Evolutionary conservation across 441 rosid species (phyloP).

Genomic region (Francoa sonchifolia): DNA sequence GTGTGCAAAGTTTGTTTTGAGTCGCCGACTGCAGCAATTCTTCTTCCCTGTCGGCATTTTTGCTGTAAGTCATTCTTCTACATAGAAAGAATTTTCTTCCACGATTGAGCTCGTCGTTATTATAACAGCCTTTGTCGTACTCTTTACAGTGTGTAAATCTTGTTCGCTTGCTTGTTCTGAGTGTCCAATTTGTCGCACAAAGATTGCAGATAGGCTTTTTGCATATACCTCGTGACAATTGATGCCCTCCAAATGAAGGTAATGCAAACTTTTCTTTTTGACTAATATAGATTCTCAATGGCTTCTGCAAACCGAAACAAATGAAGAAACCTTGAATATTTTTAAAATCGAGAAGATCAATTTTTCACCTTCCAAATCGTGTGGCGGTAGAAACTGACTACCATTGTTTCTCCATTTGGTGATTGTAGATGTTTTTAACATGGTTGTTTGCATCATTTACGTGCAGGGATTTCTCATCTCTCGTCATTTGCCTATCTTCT

Average conservation of each 20-base stretch:
- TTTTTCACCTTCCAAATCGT: too few relatives aligned
- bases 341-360: too few relatives aligned
- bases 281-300: background rate
- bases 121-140: background rate
- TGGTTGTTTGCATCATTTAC: background rate
- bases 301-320: too few relatives aligned
- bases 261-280: background rate
- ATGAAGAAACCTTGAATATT: too few relatives aligned
- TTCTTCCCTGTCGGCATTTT: constrained; percentile 96
- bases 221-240: constrained; percentile 69
- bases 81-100: too few relatives aligned
- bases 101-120: too few relatives aligned
- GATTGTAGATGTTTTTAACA: background rate
- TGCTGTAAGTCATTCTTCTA: constrained; percentile 56
- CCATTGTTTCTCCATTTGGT: too few relatives aligned
- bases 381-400: too few relatives aligned
- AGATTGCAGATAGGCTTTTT: constrained; percentile 77
- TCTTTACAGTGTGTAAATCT: constrained; percentile 82
- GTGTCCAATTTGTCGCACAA: constrained; percentile 97
- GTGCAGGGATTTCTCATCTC: constrained; percentile 31
- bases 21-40: constrained; percentile 84
- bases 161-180: constrained; percentile 96
- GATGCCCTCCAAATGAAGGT: constrained; percentile 36
- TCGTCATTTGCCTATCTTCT: constrained; percentile 15
- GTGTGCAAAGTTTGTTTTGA: constrained; percentile 93